phyloP scores from a whole-genome alignment of 192 early-diverging fungal species.

The Thamnidium elegans region DNA sequence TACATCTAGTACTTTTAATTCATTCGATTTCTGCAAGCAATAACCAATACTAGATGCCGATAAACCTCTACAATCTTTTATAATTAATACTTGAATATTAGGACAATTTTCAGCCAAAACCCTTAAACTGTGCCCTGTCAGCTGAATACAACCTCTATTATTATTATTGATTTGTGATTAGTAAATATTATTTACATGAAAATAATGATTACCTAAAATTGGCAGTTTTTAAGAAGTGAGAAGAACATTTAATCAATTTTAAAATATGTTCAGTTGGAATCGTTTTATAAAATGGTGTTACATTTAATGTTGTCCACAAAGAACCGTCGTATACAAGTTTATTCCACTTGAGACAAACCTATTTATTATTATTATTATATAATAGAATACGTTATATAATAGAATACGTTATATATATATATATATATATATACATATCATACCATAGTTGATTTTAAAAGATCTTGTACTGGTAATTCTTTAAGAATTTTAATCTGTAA shows the following conservation, averaged over 20 bases:
- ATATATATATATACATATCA: not conserved
- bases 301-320: constrained; percentile 37
- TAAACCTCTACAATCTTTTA: constrained; percentile 37
- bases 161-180: constrained; percentile 13
- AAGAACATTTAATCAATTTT: constrained; percentile 28
- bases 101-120: constrained; percentile 35
- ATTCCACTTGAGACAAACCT: constrained; percentile 37
- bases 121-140: constrained; percentile 28
- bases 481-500: constrained; percentile 29
- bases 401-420: no score
- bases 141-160: constrained; percentile 42
- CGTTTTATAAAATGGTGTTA: constrained; percentile 35
- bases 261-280: constrained; percentile 36
- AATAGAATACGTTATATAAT: no score
- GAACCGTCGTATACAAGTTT: constrained; percentile 36
- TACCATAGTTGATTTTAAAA: constrained; percentile 35
- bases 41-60: constrained; percentile 41
- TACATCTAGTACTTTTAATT: constrained; percentile 42
- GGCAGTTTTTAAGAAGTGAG: constrained; percentile 35
- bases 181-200: not conserved
- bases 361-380: not conserved
- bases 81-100: constrained; percentile 34
- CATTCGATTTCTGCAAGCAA: constrained; percentile 33
- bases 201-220: constrained; percentile 38
- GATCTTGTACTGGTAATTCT: constrained; percentile 18